Base-by-base conservation (phyloP, 2,329 filamentous ascomycete genomes). In the Fusarium chuoi region DNA sequence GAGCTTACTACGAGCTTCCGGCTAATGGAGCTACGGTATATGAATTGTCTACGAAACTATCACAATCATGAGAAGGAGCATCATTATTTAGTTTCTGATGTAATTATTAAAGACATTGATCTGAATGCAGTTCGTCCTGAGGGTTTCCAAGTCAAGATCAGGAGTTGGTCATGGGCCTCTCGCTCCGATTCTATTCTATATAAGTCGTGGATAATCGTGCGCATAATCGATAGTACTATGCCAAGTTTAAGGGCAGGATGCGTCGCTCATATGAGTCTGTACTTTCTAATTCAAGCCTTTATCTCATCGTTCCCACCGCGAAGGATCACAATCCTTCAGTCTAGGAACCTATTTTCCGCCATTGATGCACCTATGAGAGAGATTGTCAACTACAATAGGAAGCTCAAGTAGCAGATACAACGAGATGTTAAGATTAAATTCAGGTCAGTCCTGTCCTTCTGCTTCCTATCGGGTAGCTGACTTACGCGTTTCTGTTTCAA, bases 221-320 rank as follows among this genome's bases (percentile, higher is more conserved):
- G 6, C 24, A 28, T 26, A 9, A 14, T 26, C 5, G 0, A 20
- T 26, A 13, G 5, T 28, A 18, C 7, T 24, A 44, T 33, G 7
- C 11, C 12, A 13, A 9, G 7, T 5, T 20, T 6, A 36, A 36
- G 6, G 8, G 4, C 15, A 3, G 9, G 11, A 26, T 18, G 8
- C 1, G 1, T 17, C 1, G 3, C 6, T 22, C 5, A 11, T 15
- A 26, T 8, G 3, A 22, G 3, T 17, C 13, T 52, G 5, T 12
- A 3, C 1, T 12, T 54, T 12, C 3, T 8, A 8, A 17, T 7
- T 7, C 0, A 15, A 5, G 10, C 0, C 13, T 9, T 17, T 9
- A 18, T 38, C n/a, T 11, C 13, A 15, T 7, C 12, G 6, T 18
- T 26, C 33, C 3, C 12, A 10, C 1, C 3, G 3, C 17, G 7